Evolutionary conservation across 108 stramenopile species (phyloP).

Genomic region (Cyclotella choctawhatcheeana): DNA sequence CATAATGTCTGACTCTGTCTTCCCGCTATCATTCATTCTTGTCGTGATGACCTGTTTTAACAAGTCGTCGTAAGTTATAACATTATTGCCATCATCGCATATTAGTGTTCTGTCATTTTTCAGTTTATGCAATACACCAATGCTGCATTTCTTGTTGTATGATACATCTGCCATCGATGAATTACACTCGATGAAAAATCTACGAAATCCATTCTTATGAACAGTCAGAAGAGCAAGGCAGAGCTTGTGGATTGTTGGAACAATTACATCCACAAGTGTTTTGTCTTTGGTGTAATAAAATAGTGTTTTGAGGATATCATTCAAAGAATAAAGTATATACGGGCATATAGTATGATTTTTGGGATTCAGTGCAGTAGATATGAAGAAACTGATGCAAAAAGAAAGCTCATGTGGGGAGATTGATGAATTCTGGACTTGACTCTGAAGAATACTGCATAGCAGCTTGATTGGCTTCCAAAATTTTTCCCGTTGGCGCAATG

Average conservation of each 20-base stretch:
- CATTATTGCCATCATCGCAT: too few species aligned
- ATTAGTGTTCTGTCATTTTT: too few species aligned
- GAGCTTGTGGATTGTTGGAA: conserved; percentile 41
- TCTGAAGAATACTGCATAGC: conserved; percentile 50
- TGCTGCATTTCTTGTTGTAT: conserved; percentile 25
- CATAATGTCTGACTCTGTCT: conserved; percentile 37
- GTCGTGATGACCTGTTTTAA: conserved; percentile 38
- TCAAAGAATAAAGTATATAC: conserved; percentile 25
- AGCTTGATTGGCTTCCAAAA: conserved; percentile 47
- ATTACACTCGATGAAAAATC: conserved; percentile 16
- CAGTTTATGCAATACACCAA: conserved; percentile 19
- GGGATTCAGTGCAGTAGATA: conserved; percentile 39
- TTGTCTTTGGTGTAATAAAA: conserved; percentile 33
- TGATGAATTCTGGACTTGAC: conserved; percentile 25
- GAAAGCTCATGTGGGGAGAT: conserved; percentile 46
- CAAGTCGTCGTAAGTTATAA: too few species aligned
- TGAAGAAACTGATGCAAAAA: conserved; percentile 61
- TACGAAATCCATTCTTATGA: conserved; percentile 28
- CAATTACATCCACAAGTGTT: conserved; percentile 16
- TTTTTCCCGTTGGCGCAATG: conserved; percentile 37
- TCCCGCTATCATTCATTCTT: conserved; percentile 26
- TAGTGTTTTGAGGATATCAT: conserved; percentile 28
- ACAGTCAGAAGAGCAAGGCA: conserved; percentile 42
- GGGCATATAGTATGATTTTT: conserved; percentile 28
- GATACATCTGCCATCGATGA: conserved; percentile 11